phyloP scores from a whole-genome alignment of 2,329 filamentous ascomycete genomes.

The Cryphonectria radicalis region DNA sequence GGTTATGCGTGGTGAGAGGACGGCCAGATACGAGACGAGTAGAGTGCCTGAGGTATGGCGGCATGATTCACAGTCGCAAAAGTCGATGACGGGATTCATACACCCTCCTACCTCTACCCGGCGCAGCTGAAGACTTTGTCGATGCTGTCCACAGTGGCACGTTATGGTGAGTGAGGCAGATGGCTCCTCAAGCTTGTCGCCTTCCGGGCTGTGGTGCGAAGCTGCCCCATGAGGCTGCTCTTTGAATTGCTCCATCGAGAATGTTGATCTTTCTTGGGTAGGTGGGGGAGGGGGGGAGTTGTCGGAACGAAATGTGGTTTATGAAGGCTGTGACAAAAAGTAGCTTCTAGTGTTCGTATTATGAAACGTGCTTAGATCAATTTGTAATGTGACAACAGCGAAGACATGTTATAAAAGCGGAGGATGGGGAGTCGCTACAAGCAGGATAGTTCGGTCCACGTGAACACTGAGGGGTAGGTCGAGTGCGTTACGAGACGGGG shows the following conservation, averaged over 20 bases:
- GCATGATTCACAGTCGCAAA: slow-evolving; percentile 38
- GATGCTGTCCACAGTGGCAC: slow-evolving; percentile 7
- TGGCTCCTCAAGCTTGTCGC: background rate
- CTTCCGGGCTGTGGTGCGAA: background rate
- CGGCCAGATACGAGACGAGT: slow-evolving; percentile 44
- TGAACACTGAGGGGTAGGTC: background rate
- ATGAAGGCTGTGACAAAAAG: too few relatives aligned
- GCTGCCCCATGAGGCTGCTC: background rate
- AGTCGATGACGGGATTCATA: slow-evolving; percentile 10
- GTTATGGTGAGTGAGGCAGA: background rate
- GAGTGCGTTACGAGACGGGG: background rate
- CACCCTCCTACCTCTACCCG: background rate
- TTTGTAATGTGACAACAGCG: too few relatives aligned
- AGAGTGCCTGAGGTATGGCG: slow-evolving; percentile 41
- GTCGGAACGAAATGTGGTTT: background rate
- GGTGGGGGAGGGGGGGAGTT: too few relatives aligned
- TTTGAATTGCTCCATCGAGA: background rate
- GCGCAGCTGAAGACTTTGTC: background rate
- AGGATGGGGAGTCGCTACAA: background rate
- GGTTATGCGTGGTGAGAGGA: slow-evolving; percentile 31
- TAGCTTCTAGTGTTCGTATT: too few relatives aligned
- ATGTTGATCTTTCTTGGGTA: background rate
- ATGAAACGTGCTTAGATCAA: too few relatives aligned
- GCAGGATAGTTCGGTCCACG: too few relatives aligned
- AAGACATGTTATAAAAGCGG: too few relatives aligned